Evolutionary conservation across 495 filamentous ascomycete genomes (phyloP).

Genomic region (Peziza echinospora): DNA sequence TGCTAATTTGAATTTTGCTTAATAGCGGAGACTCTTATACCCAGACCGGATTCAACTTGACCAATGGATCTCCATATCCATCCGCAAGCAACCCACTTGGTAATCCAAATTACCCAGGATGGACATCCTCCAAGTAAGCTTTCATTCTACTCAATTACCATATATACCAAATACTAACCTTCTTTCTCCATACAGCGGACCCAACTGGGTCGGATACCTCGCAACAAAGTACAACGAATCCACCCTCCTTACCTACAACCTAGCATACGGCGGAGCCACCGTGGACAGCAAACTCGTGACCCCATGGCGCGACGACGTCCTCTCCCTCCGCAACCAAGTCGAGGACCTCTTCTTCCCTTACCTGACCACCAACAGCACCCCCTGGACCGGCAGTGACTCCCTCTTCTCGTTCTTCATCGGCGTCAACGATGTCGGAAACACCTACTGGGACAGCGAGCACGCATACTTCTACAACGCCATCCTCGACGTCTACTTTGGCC

Average conservation of each 20-base stretch:
- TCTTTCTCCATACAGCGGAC: conserved; percentile 26
- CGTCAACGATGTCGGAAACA: conserved; percentile 58
- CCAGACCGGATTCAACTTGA: conserved; percentile 42
- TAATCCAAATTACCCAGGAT: conserved; percentile 45
- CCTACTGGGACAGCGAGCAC: conserved; percentile 28
- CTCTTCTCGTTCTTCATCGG: conserved; percentile 58
- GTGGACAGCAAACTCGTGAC: conserved; percentile 37
- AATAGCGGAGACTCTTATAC: conserved; percentile 42
- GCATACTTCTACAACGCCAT: conserved; percentile 29
- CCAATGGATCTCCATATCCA: conserved; percentile 34
- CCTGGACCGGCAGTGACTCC: conserved; percentile 38
- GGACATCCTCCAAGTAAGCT: conserved; percentile 25
- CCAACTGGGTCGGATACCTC: conserved; percentile 51
- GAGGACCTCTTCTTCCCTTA: conserved; percentile 28
- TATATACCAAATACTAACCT: background rate
- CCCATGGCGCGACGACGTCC: conserved; percentile 29
- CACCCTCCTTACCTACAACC: conserved; percentile 39
- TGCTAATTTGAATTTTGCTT: background rate
- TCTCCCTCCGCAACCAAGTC: conserved; percentile 39
- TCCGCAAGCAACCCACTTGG: conserved; percentile 42
- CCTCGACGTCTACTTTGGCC: conserved; percentile 34
- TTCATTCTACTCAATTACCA: background rate
- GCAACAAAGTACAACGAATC: conserved; percentile 40
- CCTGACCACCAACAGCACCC: conserved; percentile 19
- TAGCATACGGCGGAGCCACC: conserved; percentile 49